phyloP scores from a whole-genome alignment of 2,329 filamentous ascomycete genomes.

The Ophiognomonia clavigignenti-juglandacearum region DNA sequence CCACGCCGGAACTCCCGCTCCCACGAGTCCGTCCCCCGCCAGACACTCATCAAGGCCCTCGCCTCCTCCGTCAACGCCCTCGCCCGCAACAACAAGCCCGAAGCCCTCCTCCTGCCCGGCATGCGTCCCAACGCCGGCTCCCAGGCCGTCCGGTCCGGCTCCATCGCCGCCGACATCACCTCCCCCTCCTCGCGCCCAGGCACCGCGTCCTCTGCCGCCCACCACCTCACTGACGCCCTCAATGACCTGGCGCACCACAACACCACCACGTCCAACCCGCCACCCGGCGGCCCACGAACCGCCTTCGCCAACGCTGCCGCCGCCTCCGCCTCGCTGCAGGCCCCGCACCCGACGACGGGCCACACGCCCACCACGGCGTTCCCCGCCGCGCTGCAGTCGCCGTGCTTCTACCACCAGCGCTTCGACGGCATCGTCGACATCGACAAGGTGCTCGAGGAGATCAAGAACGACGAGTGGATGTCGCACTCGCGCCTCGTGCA shows the following conservation, averaged over 20 bases:
- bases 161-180: slow-evolving; percentile 16
- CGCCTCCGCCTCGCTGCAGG: no score
- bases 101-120: slow-evolving; percentile 57
- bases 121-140: slow-evolving; percentile 37
- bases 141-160: slow-evolving; percentile 20
- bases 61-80: slow-evolving; percentile 50
- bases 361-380: slow-evolving; percentile 47
- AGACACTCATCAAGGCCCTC: slow-evolving; percentile 79
- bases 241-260: slow-evolving; percentile 45
- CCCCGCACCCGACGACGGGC: neutral
- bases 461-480: slow-evolving; percentile 81
- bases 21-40: slow-evolving; percentile 65
- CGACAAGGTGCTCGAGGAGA: slow-evolving; percentile 90
- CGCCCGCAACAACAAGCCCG: slow-evolving; percentile 51
- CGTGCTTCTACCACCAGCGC: slow-evolving; percentile 95
- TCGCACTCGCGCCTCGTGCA: slow-evolving; percentile 92
- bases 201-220: slow-evolving; percentile 50
- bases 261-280: slow-evolving; percentile 5
- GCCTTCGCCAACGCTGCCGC: no score
- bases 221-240: slow-evolving; percentile 58
- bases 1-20: slow-evolving; percentile 50
- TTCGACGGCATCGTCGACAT: slow-evolving; percentile 97
- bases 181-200: no score
- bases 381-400: slow-evolving; percentile 70
- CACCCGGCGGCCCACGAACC: no score